A percentile compares a stretch with the other conserved stretches of the same genome.
These are phyloP conservation scores for Solanum appendiculatum DNA, from an alignment of 257 asterid genomes.

Conservation along the genomic window DNA sequence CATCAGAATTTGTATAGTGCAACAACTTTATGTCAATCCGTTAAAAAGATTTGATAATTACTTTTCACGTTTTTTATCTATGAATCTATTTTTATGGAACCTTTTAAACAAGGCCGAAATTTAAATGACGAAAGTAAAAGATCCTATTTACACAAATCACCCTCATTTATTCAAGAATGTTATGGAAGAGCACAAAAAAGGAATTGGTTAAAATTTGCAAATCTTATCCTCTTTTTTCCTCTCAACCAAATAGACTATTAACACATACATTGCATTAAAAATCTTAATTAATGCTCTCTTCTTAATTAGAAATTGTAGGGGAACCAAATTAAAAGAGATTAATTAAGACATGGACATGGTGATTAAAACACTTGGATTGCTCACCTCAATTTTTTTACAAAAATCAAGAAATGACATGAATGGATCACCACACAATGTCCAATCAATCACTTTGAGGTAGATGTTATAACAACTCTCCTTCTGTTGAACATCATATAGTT, in stretches of 20 bases:
- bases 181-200: not conserved
- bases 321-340: not conserved
- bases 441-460: slow-evolving; percentile 3
- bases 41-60: too few species aligned
- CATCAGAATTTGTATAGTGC: too few species aligned
- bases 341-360: not conserved
- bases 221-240: not conserved
- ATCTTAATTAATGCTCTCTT: not conserved
- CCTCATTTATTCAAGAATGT: not conserved
- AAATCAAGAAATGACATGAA: not conserved
- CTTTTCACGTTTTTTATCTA: not conserved
- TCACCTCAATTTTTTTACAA: not conserved
- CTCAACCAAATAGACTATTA: not conserved
- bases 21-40: too few species aligned
- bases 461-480: slow-evolving; percentile 8
- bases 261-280: not conserved
- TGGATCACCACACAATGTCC: not conserved
- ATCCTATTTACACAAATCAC: not conserved
- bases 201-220: not conserved
- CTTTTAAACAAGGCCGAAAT: not conserved
- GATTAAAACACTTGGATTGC: not conserved
- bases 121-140: not conserved
- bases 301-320: not conserved
- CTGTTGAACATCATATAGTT: not conserved
- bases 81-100: not conserved